Base-by-base conservation (phyloP, 2,329 filamentous ascomycete genomes). In the Penicillium glabrum region DNA sequence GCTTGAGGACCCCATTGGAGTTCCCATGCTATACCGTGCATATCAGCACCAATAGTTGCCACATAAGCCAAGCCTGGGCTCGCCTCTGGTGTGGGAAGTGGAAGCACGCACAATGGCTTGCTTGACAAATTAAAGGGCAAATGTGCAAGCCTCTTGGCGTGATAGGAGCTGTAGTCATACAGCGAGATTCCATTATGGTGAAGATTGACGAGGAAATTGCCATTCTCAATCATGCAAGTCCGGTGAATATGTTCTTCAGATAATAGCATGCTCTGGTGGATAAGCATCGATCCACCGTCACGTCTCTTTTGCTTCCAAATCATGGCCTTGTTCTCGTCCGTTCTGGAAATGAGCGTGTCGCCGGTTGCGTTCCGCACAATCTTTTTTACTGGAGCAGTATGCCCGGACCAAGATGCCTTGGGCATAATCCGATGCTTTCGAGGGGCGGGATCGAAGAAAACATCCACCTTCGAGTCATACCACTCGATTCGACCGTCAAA, bases 281-380 rank as follows among this genome's bases (percentile, higher is more conserved):
- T 77, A 10, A 95, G 78, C 11, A 79, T 82, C 48, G 82, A 81
- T 29, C 81, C 80, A 46, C 69, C 74, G 50, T 79, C 77, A 35
- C 77, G 77, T 41, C 77, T 73, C 53, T 80, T 77, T 70, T 96
- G 90, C 59, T 84, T 86, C 93, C 93, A 97, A 3, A 97, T 83
- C 62, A 93, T 86, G 56, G 87, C 88, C 71, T 96, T 90, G 58
- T 91, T 89, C 44, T 87, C 81, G 57, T 86, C 82, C 0, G 93
- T 96, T 51, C 91, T 83, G 7, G 93, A 96, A 31, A 96, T 86
- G 44, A 96, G 80, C 5, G 91, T 89, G 61, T 86, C 83, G 9
- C 92, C 93, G 66, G 87, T 90, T 44, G 89, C 89, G 67, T 93
- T 96, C 59, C 92, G 88, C 46, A 96, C 88, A 58, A 96, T 90